A percentile compares a stretch with the other conserved stretches of the same genome.
These are phyloP conservation scores for Ascochyta viciae-villosae DNA, from an alignment of 2,329 filamentous ascomycete species.

Conservation along the genomic window DNA sequence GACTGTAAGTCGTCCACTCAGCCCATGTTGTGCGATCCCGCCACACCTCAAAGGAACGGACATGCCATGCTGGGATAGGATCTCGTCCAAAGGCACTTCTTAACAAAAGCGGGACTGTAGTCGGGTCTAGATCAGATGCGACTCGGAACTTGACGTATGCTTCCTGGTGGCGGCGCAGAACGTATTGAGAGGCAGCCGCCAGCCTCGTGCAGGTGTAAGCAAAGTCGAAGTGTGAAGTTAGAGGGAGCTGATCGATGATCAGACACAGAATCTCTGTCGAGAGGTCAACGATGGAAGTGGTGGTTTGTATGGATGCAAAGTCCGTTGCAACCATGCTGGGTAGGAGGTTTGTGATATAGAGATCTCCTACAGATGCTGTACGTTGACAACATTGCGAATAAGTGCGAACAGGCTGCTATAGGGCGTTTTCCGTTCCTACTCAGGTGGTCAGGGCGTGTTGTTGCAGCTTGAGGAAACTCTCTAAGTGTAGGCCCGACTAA, in stretches of 20 bases:
- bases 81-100: neutral
- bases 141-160: neutral
- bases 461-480: too few relatives aligned
- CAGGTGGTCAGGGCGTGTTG: too few relatives aligned
- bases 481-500: too few relatives aligned
- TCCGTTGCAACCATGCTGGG: too few relatives aligned
- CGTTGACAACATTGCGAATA: too few relatives aligned
- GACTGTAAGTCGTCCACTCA: neutral
- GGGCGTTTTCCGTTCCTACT: too few relatives aligned
- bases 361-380: too few relatives aligned
- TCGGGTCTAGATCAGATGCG: constrained; percentile 1
- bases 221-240: neutral
- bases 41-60: constrained; percentile 9
- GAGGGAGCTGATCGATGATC: constrained; percentile 1
- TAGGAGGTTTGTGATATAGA: too few relatives aligned
- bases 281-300: neutral
- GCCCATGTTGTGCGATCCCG: constrained; percentile 2
- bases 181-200: neutral
- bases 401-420: too few relatives aligned
- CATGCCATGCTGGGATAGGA: constrained; percentile 2
- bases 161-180: constrained; percentile 2
- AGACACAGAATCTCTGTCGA: neutral
- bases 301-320: too few relatives aligned
- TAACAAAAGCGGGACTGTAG: neutral
- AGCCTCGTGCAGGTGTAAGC: constrained; percentile 3